Percentiles rank a stretch among this genome's conserved stretches.
phyloP scores from a whole-genome alignment of 495 filamentous ascomycete genomes.

The Hypoxylon perforatum region DNA sequence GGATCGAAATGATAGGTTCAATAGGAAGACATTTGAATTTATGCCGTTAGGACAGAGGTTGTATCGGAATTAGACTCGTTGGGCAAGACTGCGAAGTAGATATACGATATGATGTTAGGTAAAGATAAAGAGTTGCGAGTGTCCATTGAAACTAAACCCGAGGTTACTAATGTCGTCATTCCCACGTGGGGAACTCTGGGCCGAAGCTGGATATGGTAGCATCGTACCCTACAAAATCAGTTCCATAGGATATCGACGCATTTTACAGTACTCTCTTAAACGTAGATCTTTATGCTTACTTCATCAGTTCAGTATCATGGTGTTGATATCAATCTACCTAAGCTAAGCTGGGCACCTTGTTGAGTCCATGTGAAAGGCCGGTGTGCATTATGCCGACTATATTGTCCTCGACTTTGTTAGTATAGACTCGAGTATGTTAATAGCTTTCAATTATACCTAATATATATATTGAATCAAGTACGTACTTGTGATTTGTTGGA shows the following conservation, averaged over 20 bases:
- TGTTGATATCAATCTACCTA: too few species aligned
- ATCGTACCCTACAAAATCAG: constrained; percentile 4
- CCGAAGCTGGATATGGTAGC: constrained; percentile 29
- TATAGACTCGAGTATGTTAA: too few species aligned
- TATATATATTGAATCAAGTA: too few species aligned
- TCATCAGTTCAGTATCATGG: too few species aligned
- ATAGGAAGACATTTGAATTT: constrained; percentile 4
- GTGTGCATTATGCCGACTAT: too few species aligned
- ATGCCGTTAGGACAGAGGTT: neutral
- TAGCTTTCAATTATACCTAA: too few species aligned
- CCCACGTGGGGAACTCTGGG: constrained; percentile 26
- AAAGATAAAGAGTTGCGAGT: neutral
- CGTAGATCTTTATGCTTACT: too few species aligned
- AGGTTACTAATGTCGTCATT: constrained; percentile 35
- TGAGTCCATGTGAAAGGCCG: too few species aligned
- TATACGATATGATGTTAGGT: neutral
- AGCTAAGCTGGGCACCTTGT: too few species aligned
- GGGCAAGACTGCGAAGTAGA: neutral
- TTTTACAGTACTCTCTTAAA: too few species aligned
- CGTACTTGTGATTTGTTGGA: too few species aligned
- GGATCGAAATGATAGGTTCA: constrained; percentile 1
- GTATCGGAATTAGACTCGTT: neutral
- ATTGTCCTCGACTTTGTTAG: too few species aligned
- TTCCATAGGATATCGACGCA: neutral
- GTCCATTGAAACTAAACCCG: constrained; percentile 19